Conservation (phyloP, 2,329 filamentous ascomycete species). For the Dactylellina cionopaga region DNA sequence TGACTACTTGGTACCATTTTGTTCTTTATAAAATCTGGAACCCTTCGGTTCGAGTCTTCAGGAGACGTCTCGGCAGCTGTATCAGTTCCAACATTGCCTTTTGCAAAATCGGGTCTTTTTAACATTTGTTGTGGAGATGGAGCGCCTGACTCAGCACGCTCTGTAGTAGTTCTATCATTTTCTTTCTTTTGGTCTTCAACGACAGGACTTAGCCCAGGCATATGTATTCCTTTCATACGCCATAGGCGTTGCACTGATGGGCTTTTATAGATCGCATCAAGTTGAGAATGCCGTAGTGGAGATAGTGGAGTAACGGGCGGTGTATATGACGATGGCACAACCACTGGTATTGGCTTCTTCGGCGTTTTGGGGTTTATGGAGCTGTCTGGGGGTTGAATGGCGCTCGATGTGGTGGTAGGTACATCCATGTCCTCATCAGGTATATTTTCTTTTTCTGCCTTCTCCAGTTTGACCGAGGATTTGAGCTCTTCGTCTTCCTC, state of each 20-base stretch:
- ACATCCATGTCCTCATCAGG: neutral
- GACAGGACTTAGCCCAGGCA: constrained; percentile 24
- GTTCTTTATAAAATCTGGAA: neutral
- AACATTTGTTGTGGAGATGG: neutral
- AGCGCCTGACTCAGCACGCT: neutral
- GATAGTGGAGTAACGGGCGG: constrained; percentile 45
- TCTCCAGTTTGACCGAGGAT: neutral
- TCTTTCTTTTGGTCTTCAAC: constrained; percentile 12
- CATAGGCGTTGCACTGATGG: constrained; percentile 40
- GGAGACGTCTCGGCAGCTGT: neutral
- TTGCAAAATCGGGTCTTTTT: constrained; percentile 18
- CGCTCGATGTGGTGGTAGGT: neutral
- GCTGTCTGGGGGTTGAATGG: neutral
- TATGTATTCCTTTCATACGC: constrained; percentile 24
- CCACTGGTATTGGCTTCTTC: constrained; percentile 24
- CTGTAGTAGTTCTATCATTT: neutral
- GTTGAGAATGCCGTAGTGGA: constrained; percentile 41
- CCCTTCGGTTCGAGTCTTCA: neutral
- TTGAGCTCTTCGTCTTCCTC: constrained; percentile 16
- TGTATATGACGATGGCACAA: constrained; percentile 39
- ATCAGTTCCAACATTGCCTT: neutral
- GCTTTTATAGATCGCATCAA: constrained; percentile 33
- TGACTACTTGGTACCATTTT: constrained; percentile 36
- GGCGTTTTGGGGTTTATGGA: constrained; percentile 15
- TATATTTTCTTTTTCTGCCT: constrained; percentile 6